phyloP scores from a whole-genome alignment of 2,329 filamentous ascomycete genomes.

The Talaromyces piceae region DNA sequence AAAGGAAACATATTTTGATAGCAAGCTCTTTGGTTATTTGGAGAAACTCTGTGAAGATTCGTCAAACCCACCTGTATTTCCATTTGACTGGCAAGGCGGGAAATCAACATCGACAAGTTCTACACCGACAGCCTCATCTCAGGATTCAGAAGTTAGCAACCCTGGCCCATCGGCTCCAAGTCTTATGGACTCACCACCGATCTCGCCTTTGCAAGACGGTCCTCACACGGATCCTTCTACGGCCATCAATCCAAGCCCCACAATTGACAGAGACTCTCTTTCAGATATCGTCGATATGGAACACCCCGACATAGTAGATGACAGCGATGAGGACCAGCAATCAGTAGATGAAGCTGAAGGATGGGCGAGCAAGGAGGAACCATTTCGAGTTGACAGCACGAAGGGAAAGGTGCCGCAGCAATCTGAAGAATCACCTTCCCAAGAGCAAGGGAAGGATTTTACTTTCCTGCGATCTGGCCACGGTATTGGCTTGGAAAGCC shows the following conservation, averaged over 20 bases:
- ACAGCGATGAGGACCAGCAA: slow-evolving; percentile 20
- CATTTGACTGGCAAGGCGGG: slow-evolving; percentile 1
- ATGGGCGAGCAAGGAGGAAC: neutral
- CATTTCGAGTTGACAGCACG: neutral
- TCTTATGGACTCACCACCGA: neutral
- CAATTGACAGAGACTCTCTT: slow-evolving; percentile 11
- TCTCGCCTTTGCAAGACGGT: neutral
- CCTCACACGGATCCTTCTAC: neutral
- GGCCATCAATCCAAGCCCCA: neutral
- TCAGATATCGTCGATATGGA: slow-evolving; percentile 19
- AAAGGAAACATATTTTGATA: neutral
- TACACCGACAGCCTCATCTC: neutral
- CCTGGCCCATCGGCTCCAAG: neutral
- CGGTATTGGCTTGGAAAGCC: slow-evolving; percentile 49
- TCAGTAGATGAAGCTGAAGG: slow-evolving; percentile 14
- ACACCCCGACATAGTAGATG: slow-evolving; percentile 25
- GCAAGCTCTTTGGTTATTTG: neutral
- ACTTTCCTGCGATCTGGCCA: slow-evolving; percentile 53
- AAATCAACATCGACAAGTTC: neutral
- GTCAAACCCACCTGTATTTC: neutral
- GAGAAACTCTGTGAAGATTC: slow-evolving; percentile 1
- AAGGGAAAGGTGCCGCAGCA: slow-evolving; percentile 11
- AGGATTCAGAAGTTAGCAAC: neutral
- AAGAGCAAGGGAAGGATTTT: slow-evolving; percentile 8
- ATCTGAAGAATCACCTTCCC: neutral